Percentiles rank a stretch among this genome's conserved stretches.
Conservation (phyloP, 371 early-diverging fungal species). For the Coemansia sp. region DNA sequence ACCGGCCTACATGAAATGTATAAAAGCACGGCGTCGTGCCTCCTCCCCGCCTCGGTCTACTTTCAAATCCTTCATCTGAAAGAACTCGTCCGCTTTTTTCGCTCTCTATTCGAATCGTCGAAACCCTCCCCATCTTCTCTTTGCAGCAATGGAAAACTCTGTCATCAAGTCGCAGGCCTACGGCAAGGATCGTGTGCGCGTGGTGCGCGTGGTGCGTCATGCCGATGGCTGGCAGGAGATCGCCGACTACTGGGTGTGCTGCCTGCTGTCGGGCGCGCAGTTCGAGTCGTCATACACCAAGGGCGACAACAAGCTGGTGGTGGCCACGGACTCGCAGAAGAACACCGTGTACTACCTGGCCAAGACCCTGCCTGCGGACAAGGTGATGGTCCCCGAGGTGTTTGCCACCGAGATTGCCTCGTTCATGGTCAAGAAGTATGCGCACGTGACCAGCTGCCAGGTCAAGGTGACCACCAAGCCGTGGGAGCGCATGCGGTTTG, state of each 20-base stretch:
- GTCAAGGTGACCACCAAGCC: slow-evolving; percentile 75
- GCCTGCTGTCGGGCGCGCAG: slow-evolving; percentile 68
- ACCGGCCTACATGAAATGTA: neutral
- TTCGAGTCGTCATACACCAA: slow-evolving; percentile 78
- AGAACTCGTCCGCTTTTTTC: neutral
- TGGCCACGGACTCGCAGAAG: slow-evolving; percentile 79
- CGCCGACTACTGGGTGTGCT: slow-evolving; percentile 73
- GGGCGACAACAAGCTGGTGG: slow-evolving; percentile 72
- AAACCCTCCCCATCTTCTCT: neutral
- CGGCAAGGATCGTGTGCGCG: slow-evolving; percentile 78
- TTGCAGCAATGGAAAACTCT: slow-evolving; percentile 40
- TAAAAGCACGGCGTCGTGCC: neutral
- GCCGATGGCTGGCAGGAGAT: slow-evolving; percentile 63
- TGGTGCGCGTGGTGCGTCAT: slow-evolving; percentile 73
- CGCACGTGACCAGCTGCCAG: slow-evolving; percentile 65
- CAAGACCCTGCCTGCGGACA: slow-evolving; percentile 60
- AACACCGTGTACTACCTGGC: slow-evolving; percentile 79
- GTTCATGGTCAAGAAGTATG: slow-evolving; percentile 72
- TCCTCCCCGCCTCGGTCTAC: no score
- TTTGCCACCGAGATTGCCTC: slow-evolving; percentile 70
- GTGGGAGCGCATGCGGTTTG: slow-evolving; percentile 73
- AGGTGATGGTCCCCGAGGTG: slow-evolving; percentile 72
- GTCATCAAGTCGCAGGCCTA: slow-evolving; percentile 62
- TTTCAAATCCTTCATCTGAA: neutral
- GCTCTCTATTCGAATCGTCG: neutral